These are phyloP conservation scores for Amylostereum chailletii DNA, from an alignment of 1,284 basidiomycete species.

Conservation along the genomic window DNA sequence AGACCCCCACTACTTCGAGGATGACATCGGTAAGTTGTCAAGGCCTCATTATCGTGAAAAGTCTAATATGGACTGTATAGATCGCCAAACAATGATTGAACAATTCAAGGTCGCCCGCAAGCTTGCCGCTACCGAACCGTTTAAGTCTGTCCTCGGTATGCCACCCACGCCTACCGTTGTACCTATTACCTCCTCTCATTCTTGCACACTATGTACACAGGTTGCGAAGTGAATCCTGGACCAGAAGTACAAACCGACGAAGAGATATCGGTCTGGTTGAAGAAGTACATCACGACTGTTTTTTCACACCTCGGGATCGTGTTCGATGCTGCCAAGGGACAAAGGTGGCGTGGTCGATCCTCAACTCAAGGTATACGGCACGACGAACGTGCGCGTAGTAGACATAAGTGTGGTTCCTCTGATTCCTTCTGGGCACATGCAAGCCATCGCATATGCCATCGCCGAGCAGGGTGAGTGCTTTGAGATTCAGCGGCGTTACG, in stretches of 20 bases:
- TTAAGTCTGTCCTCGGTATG: conserved; percentile 6
- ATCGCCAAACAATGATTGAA: conserved; percentile 7
- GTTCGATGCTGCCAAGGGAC: conserved; percentile 16
- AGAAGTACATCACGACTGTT: conserved; percentile 15
- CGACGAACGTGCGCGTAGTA: conserved; percentile 30
- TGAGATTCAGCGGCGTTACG: not conserved
- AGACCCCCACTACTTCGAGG: conserved; percentile 12
- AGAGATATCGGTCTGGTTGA: conserved; percentile 5
- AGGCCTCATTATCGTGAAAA: not conserved
- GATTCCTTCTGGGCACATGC: conserved; percentile 14
- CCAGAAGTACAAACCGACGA: conserved; percentile 11
- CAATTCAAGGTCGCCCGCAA: conserved; percentile 9
- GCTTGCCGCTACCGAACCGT: conserved; percentile 6
- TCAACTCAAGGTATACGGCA: conserved; percentile 35
- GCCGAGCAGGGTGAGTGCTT: conserved; percentile 20
- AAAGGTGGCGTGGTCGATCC: conserved; percentile 11
- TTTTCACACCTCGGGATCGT: conserved; percentile 17
- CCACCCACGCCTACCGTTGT: no score
- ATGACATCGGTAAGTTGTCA: conserved; percentile 9
- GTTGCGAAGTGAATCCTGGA: conserved; percentile 1
- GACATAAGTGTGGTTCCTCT: conserved; percentile 34
- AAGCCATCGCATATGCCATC: conserved; percentile 23
- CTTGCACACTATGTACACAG: not conserved
- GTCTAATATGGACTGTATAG: not conserved
- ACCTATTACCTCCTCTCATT: no score